These are phyloP conservation scores for Camellia granthamiana DNA, from an alignment of 148 eudicot species.

Conservation along the genomic window DNA sequence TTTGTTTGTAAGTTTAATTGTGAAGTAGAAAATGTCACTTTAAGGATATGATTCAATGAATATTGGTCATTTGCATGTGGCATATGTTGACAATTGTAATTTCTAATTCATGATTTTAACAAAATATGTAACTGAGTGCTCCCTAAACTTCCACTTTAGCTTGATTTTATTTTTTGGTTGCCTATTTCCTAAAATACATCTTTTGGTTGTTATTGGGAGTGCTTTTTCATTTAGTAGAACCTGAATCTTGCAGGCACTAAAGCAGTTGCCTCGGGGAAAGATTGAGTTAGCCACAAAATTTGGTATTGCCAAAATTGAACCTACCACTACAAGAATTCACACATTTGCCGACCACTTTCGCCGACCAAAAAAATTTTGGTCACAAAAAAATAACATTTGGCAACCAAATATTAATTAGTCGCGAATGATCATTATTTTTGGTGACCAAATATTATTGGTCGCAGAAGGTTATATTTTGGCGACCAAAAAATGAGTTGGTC, in stretches of 20 bases:
- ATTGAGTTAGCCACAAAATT: constrained; percentile 82
- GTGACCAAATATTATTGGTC: too few species aligned
- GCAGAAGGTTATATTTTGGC: too few species aligned
- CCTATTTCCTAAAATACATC: background rate
- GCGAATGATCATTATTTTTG: too few species aligned
- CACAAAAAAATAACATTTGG: too few species aligned
- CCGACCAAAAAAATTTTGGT: too few species aligned
- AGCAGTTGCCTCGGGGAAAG: constrained; percentile 68
- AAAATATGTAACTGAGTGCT: too few species aligned
- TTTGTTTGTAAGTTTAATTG: background rate
- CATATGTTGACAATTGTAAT: background rate
- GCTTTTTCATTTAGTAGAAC: background rate
- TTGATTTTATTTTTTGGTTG: background rate
- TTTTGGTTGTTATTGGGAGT: background rate
- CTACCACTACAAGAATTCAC: too few species aligned
- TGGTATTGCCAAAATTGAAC: constrained; percentile 40
- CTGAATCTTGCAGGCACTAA: constrained; percentile 52
- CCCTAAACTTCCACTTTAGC: background rate
- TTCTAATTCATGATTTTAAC: background rate
- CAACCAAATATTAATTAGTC: too few species aligned
- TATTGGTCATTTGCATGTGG: background rate
- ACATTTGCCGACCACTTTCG: too few species aligned
- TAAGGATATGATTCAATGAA: background rate
- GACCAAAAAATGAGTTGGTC: too few species aligned
- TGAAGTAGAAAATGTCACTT: background rate